A percentile compares a stretch with the other conserved stretches of the same genome.
These are phyloP conservation scores for Besnoitia besnoiti DNA, from an alignment of 169 alveolate genomes.

Conservation along the genomic window DNA sequence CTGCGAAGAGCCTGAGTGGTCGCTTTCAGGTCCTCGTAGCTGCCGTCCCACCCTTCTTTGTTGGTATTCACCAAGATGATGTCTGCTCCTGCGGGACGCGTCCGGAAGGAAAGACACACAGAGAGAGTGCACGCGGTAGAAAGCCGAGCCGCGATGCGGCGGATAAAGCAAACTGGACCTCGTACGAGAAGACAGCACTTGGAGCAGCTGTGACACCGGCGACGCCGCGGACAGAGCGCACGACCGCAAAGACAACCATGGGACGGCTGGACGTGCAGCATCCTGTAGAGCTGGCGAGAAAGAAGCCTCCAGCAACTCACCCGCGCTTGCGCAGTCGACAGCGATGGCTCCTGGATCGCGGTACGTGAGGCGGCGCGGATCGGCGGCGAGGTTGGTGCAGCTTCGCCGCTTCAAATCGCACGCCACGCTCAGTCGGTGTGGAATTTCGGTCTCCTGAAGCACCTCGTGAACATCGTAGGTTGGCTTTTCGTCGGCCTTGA, in stretches of 20 bases:
- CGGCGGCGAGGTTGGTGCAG: background rate
- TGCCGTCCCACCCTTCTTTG: slow-evolving; percentile 54
- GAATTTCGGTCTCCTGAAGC: background rate
- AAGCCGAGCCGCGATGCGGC: background rate
- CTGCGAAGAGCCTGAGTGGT: background rate
- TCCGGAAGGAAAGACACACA: too few species aligned
- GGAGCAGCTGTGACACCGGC: too few species aligned
- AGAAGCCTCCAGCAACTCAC: background rate
- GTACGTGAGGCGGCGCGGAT: slow-evolving; percentile 17
- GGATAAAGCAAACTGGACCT: too few species aligned
- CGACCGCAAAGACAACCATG: too few species aligned
- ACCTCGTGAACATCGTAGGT: background rate
- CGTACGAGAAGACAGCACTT: too few species aligned
- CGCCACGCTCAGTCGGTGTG: slow-evolving; percentile 27
- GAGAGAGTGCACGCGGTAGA: background rate
- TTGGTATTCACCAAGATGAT: slow-evolving; percentile 33
- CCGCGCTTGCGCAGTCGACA: slow-evolving; percentile 25
- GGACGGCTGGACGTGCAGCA: too few species aligned
- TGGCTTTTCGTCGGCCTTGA: background rate
- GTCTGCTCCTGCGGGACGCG: slow-evolving; percentile 57
- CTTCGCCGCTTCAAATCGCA: slow-evolving; percentile 20
- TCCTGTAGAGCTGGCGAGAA: too few species aligned
- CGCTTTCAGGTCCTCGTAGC: slow-evolving; percentile 22
- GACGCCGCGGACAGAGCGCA: too few species aligned
- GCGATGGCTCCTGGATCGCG: background rate